Conservation (phyloP, 129 eudicot genomes). For the Smallanthus sonchifolius region DNA sequence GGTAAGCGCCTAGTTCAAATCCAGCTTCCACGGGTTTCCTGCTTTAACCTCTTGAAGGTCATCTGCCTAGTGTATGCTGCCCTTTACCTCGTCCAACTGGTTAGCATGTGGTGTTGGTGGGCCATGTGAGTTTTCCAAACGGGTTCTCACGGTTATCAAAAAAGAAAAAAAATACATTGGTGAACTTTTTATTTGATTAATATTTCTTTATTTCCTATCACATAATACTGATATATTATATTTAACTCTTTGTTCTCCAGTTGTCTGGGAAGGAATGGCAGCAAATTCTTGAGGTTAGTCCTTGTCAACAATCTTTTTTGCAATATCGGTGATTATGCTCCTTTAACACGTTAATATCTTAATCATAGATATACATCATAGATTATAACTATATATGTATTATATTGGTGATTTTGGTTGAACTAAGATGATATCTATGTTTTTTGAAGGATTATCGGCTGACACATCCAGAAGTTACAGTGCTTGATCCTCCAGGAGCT, state of each 20-base stretch:
- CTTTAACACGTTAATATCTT: background rate
- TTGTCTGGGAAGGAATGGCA: conserved; percentile 87
- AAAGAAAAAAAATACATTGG: background rate
- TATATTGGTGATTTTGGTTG: background rate
- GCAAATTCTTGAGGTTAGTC: conserved; percentile 76
- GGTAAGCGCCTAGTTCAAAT: background rate
- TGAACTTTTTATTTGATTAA: conserved; percentile 15
- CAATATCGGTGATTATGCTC: background rate
- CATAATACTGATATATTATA: conserved; percentile 7
- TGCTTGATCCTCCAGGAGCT: conserved; percentile 94
- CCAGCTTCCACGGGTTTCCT: background rate
- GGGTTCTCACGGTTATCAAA: background rate
- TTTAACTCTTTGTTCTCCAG: conserved; percentile 36
- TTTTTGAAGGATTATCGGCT: conserved; percentile 65
- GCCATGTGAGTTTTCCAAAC: background rate
- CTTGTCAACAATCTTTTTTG: background rate
- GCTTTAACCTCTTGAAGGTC: background rate
- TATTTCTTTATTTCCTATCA: background rate
- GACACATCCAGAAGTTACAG: conserved; percentile 92
- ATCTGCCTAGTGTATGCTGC: background rate
- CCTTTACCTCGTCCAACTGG: background rate
- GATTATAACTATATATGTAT: background rate
- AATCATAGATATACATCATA: background rate
- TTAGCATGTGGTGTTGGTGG: background rate
- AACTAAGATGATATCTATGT: background rate